Evolutionary conservation across 2,329 filamentous ascomycete genomes (phyloP), one percentile per base, ranked within the genome.

Genomic region (Colletotrichum coccodes): DNA sequence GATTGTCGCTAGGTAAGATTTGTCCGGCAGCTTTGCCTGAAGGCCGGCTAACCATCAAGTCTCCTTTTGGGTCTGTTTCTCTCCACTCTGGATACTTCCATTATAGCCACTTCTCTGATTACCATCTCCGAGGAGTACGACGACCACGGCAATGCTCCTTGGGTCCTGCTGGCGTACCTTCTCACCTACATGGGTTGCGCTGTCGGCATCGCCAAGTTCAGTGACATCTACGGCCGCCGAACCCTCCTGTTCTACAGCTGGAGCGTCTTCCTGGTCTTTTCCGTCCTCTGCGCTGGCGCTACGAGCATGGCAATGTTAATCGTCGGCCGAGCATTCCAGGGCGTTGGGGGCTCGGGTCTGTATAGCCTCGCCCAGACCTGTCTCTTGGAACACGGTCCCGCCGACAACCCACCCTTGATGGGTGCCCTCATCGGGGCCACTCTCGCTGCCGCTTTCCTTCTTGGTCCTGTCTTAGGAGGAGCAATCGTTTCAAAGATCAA

Each of bases 331-430:
- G 86, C 86, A 1, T 84, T 90, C 16, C 88, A 90, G 65, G 88
- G 88, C 5, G 83, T 90, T 49, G 89, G 89, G 0, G 89, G 87
- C 2, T 88, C 89, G 9, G 89, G 89, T 0, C 78, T 91, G 28
- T 91, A 90, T 75, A 89, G 87, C 70, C 76, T 90, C 47, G 85
- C 86, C 1, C 86, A 90, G 64, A 86, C 89, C 60, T 83, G 84
- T 14, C 80, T 90, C 1, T 81, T 89, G 32, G 87, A 90, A 70
- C 81, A 90, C 58, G 86, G 87, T 0, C 87, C 86, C 14, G 81
- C 80, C 3, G 79, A 86, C 71, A 83, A 82, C 8, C 86, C 87
- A 3, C 84, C 85, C 60, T 74, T 89, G 18, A 84, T 89, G 47
- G 86, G 87, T 2, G 85, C 85, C 30, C 79, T 88, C 72, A 81